A percentile compares a stretch with the other conserved stretches of the same genome.
Evolutionary conservation across 768 basidiomycete species (phyloP).

Genomic region (Tylopilus sp.): DNA sequence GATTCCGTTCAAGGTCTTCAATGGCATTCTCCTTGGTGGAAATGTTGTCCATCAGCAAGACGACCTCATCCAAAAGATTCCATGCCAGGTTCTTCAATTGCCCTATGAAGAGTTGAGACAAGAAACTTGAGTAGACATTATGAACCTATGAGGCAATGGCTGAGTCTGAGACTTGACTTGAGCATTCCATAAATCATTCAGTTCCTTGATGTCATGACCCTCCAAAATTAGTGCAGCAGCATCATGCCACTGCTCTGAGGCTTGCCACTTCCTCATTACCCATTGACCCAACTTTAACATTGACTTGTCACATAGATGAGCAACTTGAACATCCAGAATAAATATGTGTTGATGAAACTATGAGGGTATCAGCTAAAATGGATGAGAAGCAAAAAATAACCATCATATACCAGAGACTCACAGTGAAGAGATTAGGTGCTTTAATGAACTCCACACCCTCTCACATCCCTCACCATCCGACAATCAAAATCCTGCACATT

Average conservation of each 20-base stretch:
- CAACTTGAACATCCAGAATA: not conserved
- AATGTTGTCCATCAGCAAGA: not conserved
- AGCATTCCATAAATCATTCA: not conserved
- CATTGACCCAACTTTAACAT: not conserved
- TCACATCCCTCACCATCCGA: not conserved
- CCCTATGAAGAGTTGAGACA: not conserved
- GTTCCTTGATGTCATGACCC: not conserved
- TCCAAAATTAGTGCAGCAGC: not conserved
- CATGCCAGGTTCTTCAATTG: not conserved
- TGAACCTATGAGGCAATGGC: not conserved
- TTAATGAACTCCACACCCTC: not conserved
- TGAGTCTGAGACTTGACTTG: not conserved
- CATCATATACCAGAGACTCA: not conserved
- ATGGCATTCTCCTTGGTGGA: not conserved
- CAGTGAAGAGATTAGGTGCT: not conserved
- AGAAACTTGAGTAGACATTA: not conserved
- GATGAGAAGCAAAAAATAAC: no score
- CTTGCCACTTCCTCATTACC: not conserved
- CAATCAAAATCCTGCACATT: not conserved
- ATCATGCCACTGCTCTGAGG: not conserved
- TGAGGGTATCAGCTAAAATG: no score
- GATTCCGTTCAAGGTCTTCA: not conserved
- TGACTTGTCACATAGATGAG: not conserved
- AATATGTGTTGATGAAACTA: not conserved
- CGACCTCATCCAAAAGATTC: no score